Conservation (phyloP, 2,329 filamentous ascomycete species). For the Xylaria sp. region DNA sequence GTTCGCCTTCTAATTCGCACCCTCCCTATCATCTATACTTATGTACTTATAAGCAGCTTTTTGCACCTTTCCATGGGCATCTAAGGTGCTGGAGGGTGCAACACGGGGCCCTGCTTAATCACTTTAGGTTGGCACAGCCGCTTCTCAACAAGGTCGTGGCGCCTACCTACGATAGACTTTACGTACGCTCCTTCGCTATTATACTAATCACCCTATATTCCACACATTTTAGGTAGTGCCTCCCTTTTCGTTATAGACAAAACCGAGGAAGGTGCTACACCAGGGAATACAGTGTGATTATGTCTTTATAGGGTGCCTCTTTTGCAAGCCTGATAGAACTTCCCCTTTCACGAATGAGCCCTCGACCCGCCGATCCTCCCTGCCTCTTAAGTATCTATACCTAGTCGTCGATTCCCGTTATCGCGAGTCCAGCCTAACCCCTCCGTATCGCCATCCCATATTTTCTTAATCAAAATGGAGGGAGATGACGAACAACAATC, state of each 20-base stretch:
- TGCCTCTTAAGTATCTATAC: background rate
- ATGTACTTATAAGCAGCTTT: background rate
- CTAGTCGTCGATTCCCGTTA: background rate
- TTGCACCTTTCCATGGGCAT: background rate
- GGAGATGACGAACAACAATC: slow-evolving; percentile 4
- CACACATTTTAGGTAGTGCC: background rate
- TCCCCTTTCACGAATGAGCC: background rate
- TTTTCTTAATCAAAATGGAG: slow-evolving; percentile 19
- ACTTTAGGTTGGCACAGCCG: background rate
- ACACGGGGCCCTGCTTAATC: background rate
- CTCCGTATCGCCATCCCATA: background rate
- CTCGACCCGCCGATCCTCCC: background rate
- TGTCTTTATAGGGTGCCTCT: background rate
- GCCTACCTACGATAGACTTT: background rate
- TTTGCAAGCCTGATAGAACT: background rate
- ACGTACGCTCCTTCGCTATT: background rate
- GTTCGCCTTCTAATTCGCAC: slow-evolving; percentile 1
- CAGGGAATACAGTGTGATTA: background rate
- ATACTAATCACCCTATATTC: background rate
- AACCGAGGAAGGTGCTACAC: background rate
- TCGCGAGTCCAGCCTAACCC: background rate
- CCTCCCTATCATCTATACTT: background rate
- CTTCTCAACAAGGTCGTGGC: too few relatives aligned
- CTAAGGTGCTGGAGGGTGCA: background rate
- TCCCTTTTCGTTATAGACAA: background rate